A percentile compares a stretch with the other conserved stretches of the same genome.
Evolutionary conservation across 352 stramenopile species (phyloP).

Genomic region (Phytophthora multivora): DNA sequence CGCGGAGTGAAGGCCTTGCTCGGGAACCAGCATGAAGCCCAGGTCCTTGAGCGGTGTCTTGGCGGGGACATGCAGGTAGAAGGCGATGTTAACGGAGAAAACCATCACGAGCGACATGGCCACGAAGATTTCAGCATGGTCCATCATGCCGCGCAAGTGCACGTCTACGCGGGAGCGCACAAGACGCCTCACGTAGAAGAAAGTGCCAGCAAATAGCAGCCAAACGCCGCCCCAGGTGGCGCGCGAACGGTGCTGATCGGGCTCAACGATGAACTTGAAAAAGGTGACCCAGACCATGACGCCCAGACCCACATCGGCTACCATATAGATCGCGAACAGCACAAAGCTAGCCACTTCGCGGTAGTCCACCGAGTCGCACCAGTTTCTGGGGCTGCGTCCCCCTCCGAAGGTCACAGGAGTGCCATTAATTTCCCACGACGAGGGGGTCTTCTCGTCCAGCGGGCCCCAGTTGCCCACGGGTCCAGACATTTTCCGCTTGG

Average conservation of each 20-base stretch:
- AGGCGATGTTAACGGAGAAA: constrained; percentile 74
- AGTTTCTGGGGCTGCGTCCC: constrained; percentile 26
- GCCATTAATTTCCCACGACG: constrained; percentile 21
- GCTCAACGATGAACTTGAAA: constrained; percentile 71
- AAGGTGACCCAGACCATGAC: constrained; percentile 67
- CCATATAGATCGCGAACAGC: constrained; percentile 48
- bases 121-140: constrained; percentile 76
- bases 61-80: constrained; percentile 71
- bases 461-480: constrained; percentile 38
- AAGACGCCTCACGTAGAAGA: constrained; percentile 53
- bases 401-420: constrained; percentile 14
- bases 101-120: constrained; percentile 68
- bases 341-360: constrained; percentile 51
- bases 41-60: constrained; percentile 64
- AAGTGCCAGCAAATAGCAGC: constrained; percentile 48
- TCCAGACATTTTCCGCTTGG: constrained; percentile 70
- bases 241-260: constrained; percentile 46
- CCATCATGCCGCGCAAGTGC: constrained; percentile 45
- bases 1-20: constrained; percentile 56
- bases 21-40: constrained; percentile 77
- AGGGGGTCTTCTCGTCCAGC: constrained; percentile 38
- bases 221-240: constrained; percentile 58
- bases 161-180: constrained; percentile 48
- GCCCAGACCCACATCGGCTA: constrained; percentile 45
- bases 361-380: constrained; percentile 42